Evolutionary conservation across 192 early-diverging fungal species (phyloP), one percentile per base, ranked within the genome.

Genomic region (Mortierella alpina): DNA sequence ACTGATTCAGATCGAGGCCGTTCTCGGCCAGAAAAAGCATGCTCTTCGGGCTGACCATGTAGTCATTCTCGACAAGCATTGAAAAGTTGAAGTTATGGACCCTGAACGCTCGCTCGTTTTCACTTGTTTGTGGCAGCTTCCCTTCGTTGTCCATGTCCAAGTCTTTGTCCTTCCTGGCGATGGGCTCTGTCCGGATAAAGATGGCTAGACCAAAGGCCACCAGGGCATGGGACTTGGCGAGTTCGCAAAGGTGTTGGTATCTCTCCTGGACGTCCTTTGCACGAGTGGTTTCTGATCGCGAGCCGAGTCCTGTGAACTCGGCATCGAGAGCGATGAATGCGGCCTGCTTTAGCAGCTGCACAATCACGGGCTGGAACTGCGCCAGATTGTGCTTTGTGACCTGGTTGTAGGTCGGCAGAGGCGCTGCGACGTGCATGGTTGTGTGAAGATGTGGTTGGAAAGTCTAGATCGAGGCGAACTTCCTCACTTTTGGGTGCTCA

Each of bases 221-320:
- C 13, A 99, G 67, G 12, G 95, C 92, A 83, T 97, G 92, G 14
- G 85, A 82, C 59, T 84, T 89, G 22, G 91, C 95, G 0, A 96
- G 82, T 42, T 90, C 88, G 40, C 82, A 72, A 69, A 98, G 85
- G 50, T 91, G 92, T 20, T 80, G 77, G 82, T 98, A 99, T 46
- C 94, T 89, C 13, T 95, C 91, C 63, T 93, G 88, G 69, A 98
- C 93, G 68, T 98, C 90, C 55, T 82, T 91, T 31, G 83, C 79
- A 0, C 70, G 62, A 10, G 84, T 82, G 45, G 83, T 73, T 22
- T 69, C 56, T 45, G 74, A 22, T 66, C 72, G 70, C 4, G 73
- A 66, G 10, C 91, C 91, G 1, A 96, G 88, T 10, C 97, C 97
- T 10, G 94, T 94, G 73, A 98, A 97, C 73, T 98, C 97, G 5